Conservation (phyloP, 106 monocot species). For the Phalaenopsis equestris region DNA sequence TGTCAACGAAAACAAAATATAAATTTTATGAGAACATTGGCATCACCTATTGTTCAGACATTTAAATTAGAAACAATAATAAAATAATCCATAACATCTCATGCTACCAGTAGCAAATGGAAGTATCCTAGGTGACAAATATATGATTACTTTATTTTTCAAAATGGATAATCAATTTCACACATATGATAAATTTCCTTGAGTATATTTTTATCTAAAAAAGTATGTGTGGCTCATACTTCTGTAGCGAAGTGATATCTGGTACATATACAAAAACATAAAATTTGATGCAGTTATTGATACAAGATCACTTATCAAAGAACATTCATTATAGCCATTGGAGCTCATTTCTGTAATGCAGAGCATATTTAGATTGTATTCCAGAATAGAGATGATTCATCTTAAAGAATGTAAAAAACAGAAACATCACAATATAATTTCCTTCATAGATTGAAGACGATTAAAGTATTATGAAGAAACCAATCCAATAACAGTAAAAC, state of each 20-base stretch:
- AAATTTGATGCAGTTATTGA: background rate
- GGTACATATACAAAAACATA: background rate
- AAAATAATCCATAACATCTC: background rate
- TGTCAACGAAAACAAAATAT: background rate
- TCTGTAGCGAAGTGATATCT: background rate
- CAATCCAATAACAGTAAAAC: background rate
- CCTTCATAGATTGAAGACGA: background rate
- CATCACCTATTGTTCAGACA: background rate
- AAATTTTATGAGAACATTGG: background rate
- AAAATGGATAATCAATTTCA: background rate
- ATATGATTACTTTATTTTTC: background rate
- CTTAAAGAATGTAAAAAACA: too few relatives aligned
- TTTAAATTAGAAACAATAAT: background rate
- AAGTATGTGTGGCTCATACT: background rate
- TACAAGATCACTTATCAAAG: too few relatives aligned
- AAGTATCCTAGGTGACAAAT: background rate
- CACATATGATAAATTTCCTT: background rate
- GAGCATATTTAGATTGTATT: too few relatives aligned
- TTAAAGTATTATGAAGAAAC: background rate
- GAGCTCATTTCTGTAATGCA: too few relatives aligned
- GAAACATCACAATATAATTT: background rate
- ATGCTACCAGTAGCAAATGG: background rate
- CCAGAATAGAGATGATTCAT: too few relatives aligned
- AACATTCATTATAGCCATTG: too few relatives aligned
- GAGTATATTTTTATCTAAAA: background rate